Base-by-base conservation (phyloP, 345 rosid species). In the Salix viminalis region DNA sequence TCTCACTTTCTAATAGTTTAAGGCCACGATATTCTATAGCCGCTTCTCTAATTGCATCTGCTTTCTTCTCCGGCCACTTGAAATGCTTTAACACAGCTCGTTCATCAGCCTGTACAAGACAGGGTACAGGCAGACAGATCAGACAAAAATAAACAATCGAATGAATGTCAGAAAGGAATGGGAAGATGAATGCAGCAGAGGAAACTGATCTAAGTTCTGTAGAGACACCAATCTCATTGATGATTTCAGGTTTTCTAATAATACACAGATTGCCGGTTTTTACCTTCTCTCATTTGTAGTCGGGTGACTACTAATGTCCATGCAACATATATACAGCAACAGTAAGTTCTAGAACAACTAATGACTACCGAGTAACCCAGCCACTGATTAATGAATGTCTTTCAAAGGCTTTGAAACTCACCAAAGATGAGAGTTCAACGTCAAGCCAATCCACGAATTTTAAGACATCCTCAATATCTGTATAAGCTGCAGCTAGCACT, bases 51-150 rank as follows among this genome's bases (percentile, higher is more conserved):
- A 94, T 67, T 64, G 95, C 90, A 87, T 94, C 97, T 6, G 97
- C 98, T 85, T 92, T 94, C 76, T 72, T 86, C 87, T 94, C 98
- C 10, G 97, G 98, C 97, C 97, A 94, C 75, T 90, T 88, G 83
- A 94, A 94, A 82, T 94, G 95, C 90, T 94, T 94, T 75, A 92
- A 79, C 72, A 94, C 98, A 64, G 97, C 97, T 77, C 89, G 85
- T 75, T 94, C 97, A 81, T 94, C 98, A 34, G 92, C 95, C 98
- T 92, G 84, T 76, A 37, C 23, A 67, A 69, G 60, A 69, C 28
- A 68, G 62, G 42, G 65, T 2, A 41, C 18, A 70, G 65, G n/a
- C 39, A 74, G 44, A 42, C 34, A 41, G 36, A 76, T 48, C 16
- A 70, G 56, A 11, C 34, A 71, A 61, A 71, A 10, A 23, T 34